Evolutionary conservation across 1,284 basidiomycete genomes (phyloP).

Genomic region (Filobasidium uniguttulatum): DNA sequence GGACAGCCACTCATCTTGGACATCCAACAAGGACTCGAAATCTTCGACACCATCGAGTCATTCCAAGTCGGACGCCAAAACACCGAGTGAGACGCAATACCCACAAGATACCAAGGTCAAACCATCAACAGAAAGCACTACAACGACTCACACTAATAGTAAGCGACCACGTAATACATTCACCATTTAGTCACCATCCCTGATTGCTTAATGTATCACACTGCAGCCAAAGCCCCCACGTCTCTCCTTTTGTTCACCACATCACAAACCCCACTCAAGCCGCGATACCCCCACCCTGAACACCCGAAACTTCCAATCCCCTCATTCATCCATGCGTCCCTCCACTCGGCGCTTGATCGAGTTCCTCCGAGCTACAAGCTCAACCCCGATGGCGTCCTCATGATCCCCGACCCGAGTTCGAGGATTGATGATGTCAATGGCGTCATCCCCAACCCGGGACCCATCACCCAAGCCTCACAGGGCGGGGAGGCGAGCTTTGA

Average conservation of each 20-base stretch:
- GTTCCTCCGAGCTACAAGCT: slow-evolving; percentile 4
- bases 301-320: slow-evolving; percentile 27
- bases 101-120: no score
- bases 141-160: no score
- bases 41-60: no score
- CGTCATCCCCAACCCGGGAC: background rate
- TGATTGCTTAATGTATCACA: no score
- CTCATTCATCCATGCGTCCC: slow-evolving; percentile 29
- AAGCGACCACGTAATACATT: no score
- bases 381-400: slow-evolving; percentile 7
- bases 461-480: background rate
- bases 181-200: no score
- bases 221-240: slow-evolving; percentile 1
- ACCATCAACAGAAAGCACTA: no score
- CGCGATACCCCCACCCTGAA: slow-evolving; percentile 26
- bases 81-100: no score
- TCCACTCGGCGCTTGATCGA: slow-evolving; percentile 31
- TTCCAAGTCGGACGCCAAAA: no score
- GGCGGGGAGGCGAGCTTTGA: slow-evolving; percentile 1
- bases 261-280: slow-evolving; percentile 27
- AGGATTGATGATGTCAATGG: slow-evolving; percentile 10
- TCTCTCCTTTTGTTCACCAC: slow-evolving; percentile 30
- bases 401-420: slow-evolving; percentile 9
- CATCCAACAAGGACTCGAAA: no score
- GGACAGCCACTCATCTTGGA: no score